Percentiles rank a stretch among this genome's conserved stretches.
phyloP scores from a whole-genome alignment of 75 land plant genomes.

The Selaginella moellendorffii region DNA sequence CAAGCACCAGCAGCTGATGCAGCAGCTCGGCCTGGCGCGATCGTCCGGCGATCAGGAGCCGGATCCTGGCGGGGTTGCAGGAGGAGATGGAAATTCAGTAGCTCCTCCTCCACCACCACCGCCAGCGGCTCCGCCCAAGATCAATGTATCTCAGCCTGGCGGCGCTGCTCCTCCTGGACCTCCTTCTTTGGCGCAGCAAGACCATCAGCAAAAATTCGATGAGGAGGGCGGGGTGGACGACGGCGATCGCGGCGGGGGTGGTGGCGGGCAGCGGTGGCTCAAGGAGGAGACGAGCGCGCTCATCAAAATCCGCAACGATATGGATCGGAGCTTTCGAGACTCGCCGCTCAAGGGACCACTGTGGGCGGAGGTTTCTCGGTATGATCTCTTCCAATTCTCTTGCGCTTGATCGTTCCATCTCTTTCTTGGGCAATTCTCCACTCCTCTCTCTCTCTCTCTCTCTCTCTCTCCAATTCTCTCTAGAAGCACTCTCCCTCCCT shows the following conservation, averaged over 20 bases:
- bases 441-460: not conserved
- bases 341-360: constrained; percentile 86
- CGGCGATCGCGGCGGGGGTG: constrained; percentile 29
- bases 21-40: constrained; percentile 18
- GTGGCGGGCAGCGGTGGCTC: constrained; percentile 72
- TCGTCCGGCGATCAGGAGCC: not conserved
- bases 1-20: constrained; percentile 16
- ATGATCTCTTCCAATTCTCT: not conserved
- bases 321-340: constrained; percentile 82
- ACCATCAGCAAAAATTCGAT: constrained; percentile 10
- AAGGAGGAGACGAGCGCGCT: constrained; percentile 76
- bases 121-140: not conserved
- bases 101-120: no score
- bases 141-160: not conserved
- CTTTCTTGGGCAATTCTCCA: not conserved
- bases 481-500: not conserved
- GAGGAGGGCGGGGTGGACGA: constrained; percentile 25
- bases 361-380: constrained; percentile 95
- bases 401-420: not conserved
- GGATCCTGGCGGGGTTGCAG: constrained; percentile 16
- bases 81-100: no score
- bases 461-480: not conserved
- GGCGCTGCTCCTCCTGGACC: constrained; percentile 15
- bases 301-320: constrained; percentile 82
- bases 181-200: constrained; percentile 13